Base-by-base conservation (phyloP, 106 monocot genomes). In the Phalaenopsis equestris region DNA sequence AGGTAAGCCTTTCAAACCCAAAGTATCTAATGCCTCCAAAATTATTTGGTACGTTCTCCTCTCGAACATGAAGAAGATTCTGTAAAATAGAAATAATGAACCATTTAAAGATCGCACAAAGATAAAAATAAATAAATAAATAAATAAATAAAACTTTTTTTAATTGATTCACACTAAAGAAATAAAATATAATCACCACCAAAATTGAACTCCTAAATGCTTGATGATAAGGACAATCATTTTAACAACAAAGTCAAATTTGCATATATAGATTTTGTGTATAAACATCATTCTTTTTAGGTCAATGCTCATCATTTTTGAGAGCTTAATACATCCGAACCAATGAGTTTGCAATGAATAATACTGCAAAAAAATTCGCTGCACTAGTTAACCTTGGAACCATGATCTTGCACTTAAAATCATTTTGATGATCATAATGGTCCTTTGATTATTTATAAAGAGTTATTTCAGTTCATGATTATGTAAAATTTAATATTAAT, bases 1-100 rank as follows among this genome's bases (percentile, higher is more conserved):
- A 94, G 14, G 97, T 98, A 38, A 98, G 92, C 86, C 91, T 98
- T 80, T 98, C 94, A 85, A 98, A 98, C 78, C 91, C 89, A 47
- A 94, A 86, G 85, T 90, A 98, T 19, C 81, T 77, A 42, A 88
- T 84, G 49, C 94, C 98, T 57, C 97, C 94, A 80, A 81, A 98
- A 76, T 79, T 81, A 83, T 98, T 94, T 80, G 98, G 94, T 17
- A 94, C 79, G 6, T 78, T 55, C 10, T 80, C 88, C 78, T 94
- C 98, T 82, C 86, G 88, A 41, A 98, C 86, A 65, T 84, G 81
- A 58, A 98, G 92, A 55, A 98, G 91, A 86, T 98, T 98, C 94
- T 97, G 89, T 79, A 89, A 7, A 79, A 78, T 30, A 48, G 2
- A 30, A 6, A 48, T 7, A 76, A 12, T 46, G 24, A 48, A 24